Evolutionary conservation across 2,329 filamentous ascomycete genomes (phyloP).

Genomic region (Orbilia blumenaviensis): DNA sequence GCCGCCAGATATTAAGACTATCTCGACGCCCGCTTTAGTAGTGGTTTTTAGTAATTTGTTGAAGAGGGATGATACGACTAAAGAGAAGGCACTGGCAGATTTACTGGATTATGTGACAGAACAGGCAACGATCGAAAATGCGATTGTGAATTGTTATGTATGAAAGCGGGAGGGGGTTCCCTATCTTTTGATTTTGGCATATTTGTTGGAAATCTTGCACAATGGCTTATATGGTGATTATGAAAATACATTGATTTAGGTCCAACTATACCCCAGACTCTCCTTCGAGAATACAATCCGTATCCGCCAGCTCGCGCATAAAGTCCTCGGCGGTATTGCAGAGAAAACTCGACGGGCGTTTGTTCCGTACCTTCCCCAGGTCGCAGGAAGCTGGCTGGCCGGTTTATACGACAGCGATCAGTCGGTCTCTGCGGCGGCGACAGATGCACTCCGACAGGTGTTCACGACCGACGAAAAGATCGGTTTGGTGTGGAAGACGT

Average conservation of each 20-base stretch:
- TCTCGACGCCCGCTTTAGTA: constrained; percentile 82
- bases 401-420: constrained; percentile 88
- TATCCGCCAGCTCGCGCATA: constrained; percentile 86
- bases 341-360: constrained; percentile 77
- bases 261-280: constrained; percentile 83
- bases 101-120: constrained; percentile 71
- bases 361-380: constrained; percentile 77
- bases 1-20: constrained; percentile 78
- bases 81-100: constrained; percentile 88
- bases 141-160: constrained; percentile 63
- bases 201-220: neutral
- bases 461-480: constrained; percentile 83
- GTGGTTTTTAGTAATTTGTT: constrained; percentile 91
- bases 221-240: neutral
- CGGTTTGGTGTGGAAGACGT: constrained; percentile 78
- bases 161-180: constrained; percentile 28
- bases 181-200: neutral
- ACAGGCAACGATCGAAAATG: constrained; percentile 73
- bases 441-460: constrained; percentile 77
- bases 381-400: constrained; percentile 89
- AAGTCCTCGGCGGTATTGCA: constrained; percentile 72
- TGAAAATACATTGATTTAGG: constrained; percentile 68
- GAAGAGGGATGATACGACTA: constrained; percentile 93
- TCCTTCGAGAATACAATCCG: constrained; percentile 89
- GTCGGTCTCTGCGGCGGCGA: constrained; percentile 77